Evolutionary conservation across 75 land plant genomes (phyloP), one percentile per base, ranked within the genome.

Genomic region (Picea glauca): DNA sequence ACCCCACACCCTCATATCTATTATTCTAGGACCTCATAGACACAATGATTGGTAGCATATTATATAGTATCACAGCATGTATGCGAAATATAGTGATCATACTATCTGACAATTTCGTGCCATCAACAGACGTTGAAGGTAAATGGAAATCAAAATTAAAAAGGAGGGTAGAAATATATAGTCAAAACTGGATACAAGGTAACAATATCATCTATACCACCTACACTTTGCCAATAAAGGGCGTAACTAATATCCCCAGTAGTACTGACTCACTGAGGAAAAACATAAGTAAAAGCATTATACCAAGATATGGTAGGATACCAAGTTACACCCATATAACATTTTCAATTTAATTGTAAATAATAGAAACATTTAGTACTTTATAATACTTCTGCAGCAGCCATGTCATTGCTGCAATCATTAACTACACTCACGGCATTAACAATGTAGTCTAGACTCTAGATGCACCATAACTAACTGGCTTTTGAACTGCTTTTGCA

Each of bases 401-500:
- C 40, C 4, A 70, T 43, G 50, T 7, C 74, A 68, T 70, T 23
- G 13, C 26, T 40, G 35, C 12, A 70, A 70, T 43, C 56, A 43
- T 3, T 43, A 23, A 18, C 74, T 70, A 40, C 54, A 43, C 26
- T 43, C 23, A 43, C 21, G 20, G 26, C 23, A 70, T 70, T 38
- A 20, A 20, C 0, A 33, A 50, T 50, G 43, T 43, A 70, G 72
- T 67, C 38, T 35, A 35, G 38, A 40, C 23, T 70, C 54, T 70
- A 40, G 23, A 43, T 63, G 93, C 85, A 32, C 90, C 96, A 57
- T 85, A 74, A 66, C 91, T 92, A 5, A 89, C 93, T 23, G 92
- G 80, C 78, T 92, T 94, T 74, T 91, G 87, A 30, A 92, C 88
- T 21, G 80, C 99, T 74, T 88, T 83, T 11, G 90, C 92, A 8